Base-by-base conservation (phyloP, 1,284 basidiomycete genomes). In the Wolfiporia cocos region DNA sequence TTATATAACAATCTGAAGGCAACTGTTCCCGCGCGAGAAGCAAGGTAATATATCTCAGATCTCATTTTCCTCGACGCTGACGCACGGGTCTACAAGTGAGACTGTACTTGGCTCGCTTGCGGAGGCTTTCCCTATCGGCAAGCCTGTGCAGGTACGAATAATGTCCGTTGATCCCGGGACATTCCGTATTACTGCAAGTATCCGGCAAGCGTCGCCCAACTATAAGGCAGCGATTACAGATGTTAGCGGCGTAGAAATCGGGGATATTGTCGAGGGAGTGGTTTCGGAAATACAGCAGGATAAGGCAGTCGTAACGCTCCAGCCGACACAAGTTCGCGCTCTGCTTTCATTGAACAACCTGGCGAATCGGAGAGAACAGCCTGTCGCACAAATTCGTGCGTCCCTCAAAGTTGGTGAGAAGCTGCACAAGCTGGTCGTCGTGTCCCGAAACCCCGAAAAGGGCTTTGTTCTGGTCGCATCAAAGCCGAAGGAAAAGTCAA, bases 1-100 rank as follows among this genome's bases (percentile, higher is more conserved):
- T 90, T 96, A 52, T 99, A 89, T 61, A 95, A 93, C 51, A 87
- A 88, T 36, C 55, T 95, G 39, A 87, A 90, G 53, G 96, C 90
- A 1, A 70, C 88, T 39, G 76, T 99, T 1, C 90, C 92, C 5
- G 64, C 74, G 14, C 78, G 75, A 34, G 94, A 97, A 69, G 79
- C 83, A 7, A 86, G 83, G 91, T 92, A 62, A 45, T 72, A 24
- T 29, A 28, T 37, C 22, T 22, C 33, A 7, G 30, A 15, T 38
- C 30, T 39, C 36, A 28, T 34, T 28, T 34, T 49, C 33, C 33
- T 24, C 30, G 14, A 29, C n/a, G 33, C 15, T 23, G 18, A 7
- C 18, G 15, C 6, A 5, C 7, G 17, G 4, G 26, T 9, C 17
- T 18, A 23, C 38, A 88, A n/a, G 86, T 55, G 85, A 89, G 63